Conservation (phyloP, 805 yeast species). For the Wickerhamomyces kurtzmanii region DNA sequence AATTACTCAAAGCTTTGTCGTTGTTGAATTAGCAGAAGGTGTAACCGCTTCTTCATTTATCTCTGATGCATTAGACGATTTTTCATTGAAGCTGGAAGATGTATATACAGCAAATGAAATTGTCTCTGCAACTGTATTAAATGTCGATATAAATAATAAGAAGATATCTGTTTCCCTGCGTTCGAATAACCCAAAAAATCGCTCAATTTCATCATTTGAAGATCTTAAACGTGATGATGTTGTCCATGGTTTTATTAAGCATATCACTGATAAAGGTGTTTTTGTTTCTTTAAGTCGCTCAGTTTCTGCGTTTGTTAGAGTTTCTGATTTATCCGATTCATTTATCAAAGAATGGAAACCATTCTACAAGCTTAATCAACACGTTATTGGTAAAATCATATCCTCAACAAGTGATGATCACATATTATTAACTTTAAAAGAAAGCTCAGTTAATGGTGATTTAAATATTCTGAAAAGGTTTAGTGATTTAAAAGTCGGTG, state of each 20-base stretch:
- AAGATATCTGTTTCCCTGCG: constrained; percentile 61
- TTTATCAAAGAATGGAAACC: constrained; percentile 85
- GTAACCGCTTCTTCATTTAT: constrained; percentile 57
- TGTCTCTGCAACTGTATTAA: constrained; percentile 43
- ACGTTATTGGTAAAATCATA: constrained; percentile 64
- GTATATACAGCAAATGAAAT: constrained; percentile 41
- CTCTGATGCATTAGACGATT: constrained; percentile 72
- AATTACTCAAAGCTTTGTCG: constrained; percentile 47
- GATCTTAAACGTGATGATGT: constrained; percentile 64
- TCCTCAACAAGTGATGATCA: constrained; percentile 52
- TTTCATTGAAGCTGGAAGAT: constrained; percentile 38
- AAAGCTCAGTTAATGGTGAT: constrained; percentile 69
- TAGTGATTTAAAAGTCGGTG: constrained; percentile 62
- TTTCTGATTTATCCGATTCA: constrained; percentile 73
- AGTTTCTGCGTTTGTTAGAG: constrained; percentile 70
- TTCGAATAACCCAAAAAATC: constrained; percentile 38
- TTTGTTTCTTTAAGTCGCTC: constrained; percentile 67
- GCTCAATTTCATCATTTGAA: constrained; percentile 30
- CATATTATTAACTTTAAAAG: constrained; percentile 71
- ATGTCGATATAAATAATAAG: constrained; percentile 26
- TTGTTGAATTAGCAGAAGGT: constrained; percentile 60
- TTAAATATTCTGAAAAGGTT: constrained; percentile 46
- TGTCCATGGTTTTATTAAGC: constrained; percentile 74
- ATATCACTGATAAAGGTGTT: constrained; percentile 65
- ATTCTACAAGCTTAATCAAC: constrained; percentile 58